phyloP scores from a whole-genome alignment of 2,329 filamentous ascomycete species.

The Diplodia mutila region DNA sequence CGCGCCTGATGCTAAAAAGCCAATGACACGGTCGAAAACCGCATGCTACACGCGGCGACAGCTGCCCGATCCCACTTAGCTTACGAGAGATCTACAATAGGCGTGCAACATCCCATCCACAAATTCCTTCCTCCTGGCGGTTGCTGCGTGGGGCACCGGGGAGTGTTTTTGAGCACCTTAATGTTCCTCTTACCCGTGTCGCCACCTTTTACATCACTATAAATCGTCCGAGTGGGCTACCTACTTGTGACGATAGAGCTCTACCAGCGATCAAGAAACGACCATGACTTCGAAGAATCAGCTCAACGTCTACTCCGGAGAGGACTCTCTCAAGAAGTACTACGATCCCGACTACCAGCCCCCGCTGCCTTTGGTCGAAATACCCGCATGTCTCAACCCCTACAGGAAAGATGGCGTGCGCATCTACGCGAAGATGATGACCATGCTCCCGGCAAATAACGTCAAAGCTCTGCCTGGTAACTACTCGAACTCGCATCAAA shows the following conservation, averaged over 20 bases:
- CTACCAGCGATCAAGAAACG: neutral
- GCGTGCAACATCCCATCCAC: conserved; percentile 1
- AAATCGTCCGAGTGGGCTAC: no score
- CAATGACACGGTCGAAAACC: neutral
- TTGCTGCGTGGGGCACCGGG: neutral
- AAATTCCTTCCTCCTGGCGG: neutral
- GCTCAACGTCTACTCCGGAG: conserved; percentile 62
- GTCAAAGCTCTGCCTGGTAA: conserved; percentile 66
- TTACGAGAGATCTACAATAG: conserved; percentile 28
- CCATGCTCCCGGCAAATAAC: conserved; percentile 66
- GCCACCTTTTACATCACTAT: neutral
- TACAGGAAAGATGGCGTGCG: conserved; percentile 61
- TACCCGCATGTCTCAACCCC: conserved; percentile 62
- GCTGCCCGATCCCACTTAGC: conserved; percentile 1
- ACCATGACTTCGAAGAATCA: conserved; percentile 31
- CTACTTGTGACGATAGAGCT: neutral
- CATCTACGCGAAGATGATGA: conserved; percentile 70
- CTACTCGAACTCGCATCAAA: neutral
- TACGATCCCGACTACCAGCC: conserved; percentile 63
- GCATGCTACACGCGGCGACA: neutral
- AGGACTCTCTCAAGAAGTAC: conserved; percentile 61
- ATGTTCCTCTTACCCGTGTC: neutral
- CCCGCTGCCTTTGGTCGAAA: conserved; percentile 64
- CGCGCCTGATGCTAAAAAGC: neutral
- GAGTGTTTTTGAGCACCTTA: conserved; percentile 13